phyloP scores from a whole-genome alignment of 2,329 filamentous ascomycete species.

The Cordyceps cateniannulata region DNA sequence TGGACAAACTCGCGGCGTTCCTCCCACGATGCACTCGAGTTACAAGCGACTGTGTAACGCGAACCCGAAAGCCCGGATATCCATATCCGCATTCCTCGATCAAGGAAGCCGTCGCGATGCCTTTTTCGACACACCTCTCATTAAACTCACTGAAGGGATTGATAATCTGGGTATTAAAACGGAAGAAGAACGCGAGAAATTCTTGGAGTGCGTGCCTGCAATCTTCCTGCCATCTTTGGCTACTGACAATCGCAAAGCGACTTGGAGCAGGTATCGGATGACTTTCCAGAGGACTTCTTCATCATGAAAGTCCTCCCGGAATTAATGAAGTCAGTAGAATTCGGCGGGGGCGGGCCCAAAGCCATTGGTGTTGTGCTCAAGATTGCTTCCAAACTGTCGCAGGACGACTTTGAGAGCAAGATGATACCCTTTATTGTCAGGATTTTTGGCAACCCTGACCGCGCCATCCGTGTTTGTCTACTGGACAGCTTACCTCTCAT shows the following conservation, averaged over 20 bases:
- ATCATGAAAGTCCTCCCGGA: slow-evolving; percentile 95
- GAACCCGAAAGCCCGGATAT: slow-evolving; percentile 83
- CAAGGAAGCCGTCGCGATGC: slow-evolving; percentile 75
- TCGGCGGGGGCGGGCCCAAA: slow-evolving; percentile 89
- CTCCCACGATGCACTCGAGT: slow-evolving; percentile 79
- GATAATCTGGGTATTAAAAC: slow-evolving; percentile 88
- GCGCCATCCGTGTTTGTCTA: slow-evolving; percentile 84
- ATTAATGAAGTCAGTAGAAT: slow-evolving; percentile 96
- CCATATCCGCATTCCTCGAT: slow-evolving; percentile 78
- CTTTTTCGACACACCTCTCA: slow-evolving; percentile 90
- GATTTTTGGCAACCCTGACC: slow-evolving; percentile 83
- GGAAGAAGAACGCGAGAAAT: slow-evolving; percentile 74
- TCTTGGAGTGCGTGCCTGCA: slow-evolving; percentile 53
- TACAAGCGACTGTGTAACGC: slow-evolving; percentile 86
- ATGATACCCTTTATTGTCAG: slow-evolving; percentile 83
- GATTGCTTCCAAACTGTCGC: slow-evolving; percentile 77
- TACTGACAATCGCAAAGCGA: slow-evolving; percentile 46
- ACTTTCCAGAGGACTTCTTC: slow-evolving; percentile 97
- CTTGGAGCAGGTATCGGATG: slow-evolving; percentile 78
- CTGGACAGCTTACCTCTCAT: slow-evolving; percentile 83
- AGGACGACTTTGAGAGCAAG: slow-evolving; percentile 81
- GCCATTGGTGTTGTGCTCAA: slow-evolving; percentile 85
- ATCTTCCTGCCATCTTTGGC: neutral
- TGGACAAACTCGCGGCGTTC: slow-evolving; percentile 78
- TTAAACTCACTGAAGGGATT: slow-evolving; percentile 86